Evolutionary conservation across 805 yeast species (phyloP), one percentile per base, ranked within the genome.

Genomic region (Starmerella stigmatis): DNA sequence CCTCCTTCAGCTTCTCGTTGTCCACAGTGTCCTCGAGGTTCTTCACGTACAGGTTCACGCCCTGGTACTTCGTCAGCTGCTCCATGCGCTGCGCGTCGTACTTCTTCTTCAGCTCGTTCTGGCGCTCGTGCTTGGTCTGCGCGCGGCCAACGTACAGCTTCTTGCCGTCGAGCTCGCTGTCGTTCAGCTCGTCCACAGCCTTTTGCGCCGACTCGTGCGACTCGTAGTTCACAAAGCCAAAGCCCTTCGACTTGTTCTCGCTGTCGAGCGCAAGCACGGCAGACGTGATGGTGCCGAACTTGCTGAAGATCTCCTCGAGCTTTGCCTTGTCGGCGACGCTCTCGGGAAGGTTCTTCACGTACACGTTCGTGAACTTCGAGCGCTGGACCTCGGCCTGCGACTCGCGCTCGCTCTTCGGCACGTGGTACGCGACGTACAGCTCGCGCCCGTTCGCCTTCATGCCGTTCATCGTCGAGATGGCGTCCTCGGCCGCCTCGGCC

Each of bases 121-220:
- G 69, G 75, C 98, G 88, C 78, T 92, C 98, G 69, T 83, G 76
- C 78, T 86, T 89, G 86, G 86, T 89, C 75, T 92, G 98, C 59
- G 98, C 98, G 71, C 98, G 86, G 62, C 96, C 96, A 62, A 89
- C 98, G 67, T 79, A 92, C 56, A 92, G 70, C 68, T 73, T 76
- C 73, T 84, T 85, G 62, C 92, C 94, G 31, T 54, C 55, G 66
- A 81, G 67, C 64, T 92, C 97, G 58, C 68, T 71, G 65, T 81
- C 95, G 71, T 92, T 84, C 66, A 89, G 78, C 61, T 74, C 92
- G 44, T 85, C 96, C 58, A 89, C 94, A 50, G 97, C 95, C 70
- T 78, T 77, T 59, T 74, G 77, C 56, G 98, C 98, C 57, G 78
- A 74, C 61, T 81, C 86, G 69, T 89, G 98, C 58, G 69, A 64